Evolutionary conservation across 2,329 filamentous ascomycete species (phyloP), one percentile per base, ranked within the genome.

Genomic region (Hortaea sp.): DNA sequence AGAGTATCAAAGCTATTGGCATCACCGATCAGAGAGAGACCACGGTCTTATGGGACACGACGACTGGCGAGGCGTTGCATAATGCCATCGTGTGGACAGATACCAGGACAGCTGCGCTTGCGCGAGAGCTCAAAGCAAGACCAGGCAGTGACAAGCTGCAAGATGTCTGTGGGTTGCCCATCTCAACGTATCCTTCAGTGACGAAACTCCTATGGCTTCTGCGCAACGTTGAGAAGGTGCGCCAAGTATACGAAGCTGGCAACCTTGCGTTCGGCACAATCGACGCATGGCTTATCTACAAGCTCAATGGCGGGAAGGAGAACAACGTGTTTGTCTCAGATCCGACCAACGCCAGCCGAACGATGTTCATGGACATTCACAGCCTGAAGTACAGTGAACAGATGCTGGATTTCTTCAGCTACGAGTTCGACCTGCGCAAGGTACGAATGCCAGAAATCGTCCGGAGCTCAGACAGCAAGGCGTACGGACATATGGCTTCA

Each of bases 11-110:
- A 63, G 78, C 84, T 7, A 75, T 95, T 54, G 88, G 88, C 47
- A 85, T 95, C 63, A 94, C 88, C 49, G 94, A 89, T 68, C 88
- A 95, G 71, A 81, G 88, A 62, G 88, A 95, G 66, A 94, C 88
- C 1, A 86, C 84, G 1, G 73, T 94, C 1, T 81, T 88, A 28
- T 94, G 88, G 88, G 86, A 95, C 64, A 78, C 74, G 57, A 75
- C 77, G 54, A 92, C 85, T 1, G 88, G 88, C 53, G 77, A 92
- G 63, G 80, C 87, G 4, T 71, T 95, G 11, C 77, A 86, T 69
- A 88, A 90, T 60, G 88, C 88, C 48, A 84, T 95, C 50, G 88
- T 88, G 39, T 95, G 88, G 88, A 84, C 88, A 29, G 88, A 95
- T 62, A 94, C 88, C 29, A 77, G 88, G 44, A 90, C 86, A 44